phyloP scores from a whole-genome alignment of 306 rosid genomes.

The Cucurbita pepo region DNA sequence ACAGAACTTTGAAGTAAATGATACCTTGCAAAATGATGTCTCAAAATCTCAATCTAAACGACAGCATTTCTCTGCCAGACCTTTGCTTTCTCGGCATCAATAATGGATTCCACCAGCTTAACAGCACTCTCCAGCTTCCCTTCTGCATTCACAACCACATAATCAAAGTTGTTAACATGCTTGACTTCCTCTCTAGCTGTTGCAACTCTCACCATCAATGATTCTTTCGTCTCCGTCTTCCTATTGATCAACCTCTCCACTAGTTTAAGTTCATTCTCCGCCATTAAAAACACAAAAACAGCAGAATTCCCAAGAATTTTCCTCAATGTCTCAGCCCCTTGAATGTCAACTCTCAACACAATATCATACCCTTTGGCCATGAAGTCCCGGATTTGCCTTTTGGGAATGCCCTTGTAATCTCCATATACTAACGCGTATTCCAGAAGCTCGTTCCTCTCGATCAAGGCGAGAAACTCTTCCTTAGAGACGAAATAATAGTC shows the following conservation, averaged over 20 bases:
- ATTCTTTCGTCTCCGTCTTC: conserved; percentile 64
- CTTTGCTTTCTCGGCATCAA: conserved; percentile 88
- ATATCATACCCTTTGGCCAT: conserved; percentile 62
- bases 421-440: conserved; percentile 89
- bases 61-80: conserved; percentile 45
- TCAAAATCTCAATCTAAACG: conserved; percentile 15
- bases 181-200: conserved; percentile 87
- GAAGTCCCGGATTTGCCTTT: conserved; percentile 60
- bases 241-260: conserved; percentile 78
- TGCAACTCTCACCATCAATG: conserved; percentile 59
- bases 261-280: conserved; percentile 63
- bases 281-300: conserved; percentile 56
- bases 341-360: conserved; percentile 78
- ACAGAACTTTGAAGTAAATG: neutral
- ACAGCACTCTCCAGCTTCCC: conserved; percentile 78
- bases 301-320: conserved; percentile 53
- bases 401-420: conserved; percentile 84
- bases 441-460: conserved; percentile 45
- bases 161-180: conserved; percentile 58
- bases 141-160: conserved; percentile 70
- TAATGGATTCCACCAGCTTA: conserved; percentile 45
- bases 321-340: conserved; percentile 76
- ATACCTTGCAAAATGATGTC: neutral
- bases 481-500: conserved; percentile 63
- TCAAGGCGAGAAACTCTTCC: conserved; percentile 55